Evolutionary conservation across 345 rosid species (phyloP), one percentile per base, ranked within the genome.

Genomic region (Ceriops tagal): DNA sequence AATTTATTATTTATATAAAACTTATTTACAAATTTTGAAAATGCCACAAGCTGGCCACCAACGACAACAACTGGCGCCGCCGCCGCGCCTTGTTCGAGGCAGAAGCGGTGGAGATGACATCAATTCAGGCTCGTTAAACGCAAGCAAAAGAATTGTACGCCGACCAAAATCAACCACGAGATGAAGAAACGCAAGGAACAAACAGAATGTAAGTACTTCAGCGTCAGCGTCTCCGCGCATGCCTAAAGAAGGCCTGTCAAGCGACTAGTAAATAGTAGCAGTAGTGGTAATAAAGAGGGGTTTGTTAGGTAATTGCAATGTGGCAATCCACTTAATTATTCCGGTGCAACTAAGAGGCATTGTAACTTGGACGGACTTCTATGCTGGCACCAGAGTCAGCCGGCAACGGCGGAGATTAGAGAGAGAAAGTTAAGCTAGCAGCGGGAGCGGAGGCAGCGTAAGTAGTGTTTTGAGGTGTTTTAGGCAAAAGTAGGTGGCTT

Each of bases 381-480:
- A 32, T 72, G 68, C 68, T 69, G 19, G 64, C 77, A 5, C 78
- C 83, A 28, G 79, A 79, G 61, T 68, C 80, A 2, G 72, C 73
- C 26, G 73, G 43, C 15, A 27, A 78, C 5, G 32, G 47, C 30
- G 55, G 51, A n/a, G 75, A 65, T 5, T 11, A 43, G n/a, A 72
- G 64, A 70, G 62, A 30, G 64, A 81, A 61, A 46, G 60, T 34
- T 32, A 26, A 67, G 65, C 74, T 18, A 64, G 78, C 10, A 72
- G 84, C 55, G 79, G 87, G 28, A 75, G 84, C n/a, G 85, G 74
- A 22, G 65, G 32, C 43, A 8, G 26, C 0, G 82, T 86, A 15
- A 79, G 82, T 22, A 84, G 89, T 61, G 88, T 92, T 75, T 76
- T 88, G 72, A 88, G 81, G 75, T 88, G 87, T 57, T 85, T 92